Conservation (phyloP, 2,329 filamentous ascomycete species). For the Chaetothyriales sp. region DNA sequence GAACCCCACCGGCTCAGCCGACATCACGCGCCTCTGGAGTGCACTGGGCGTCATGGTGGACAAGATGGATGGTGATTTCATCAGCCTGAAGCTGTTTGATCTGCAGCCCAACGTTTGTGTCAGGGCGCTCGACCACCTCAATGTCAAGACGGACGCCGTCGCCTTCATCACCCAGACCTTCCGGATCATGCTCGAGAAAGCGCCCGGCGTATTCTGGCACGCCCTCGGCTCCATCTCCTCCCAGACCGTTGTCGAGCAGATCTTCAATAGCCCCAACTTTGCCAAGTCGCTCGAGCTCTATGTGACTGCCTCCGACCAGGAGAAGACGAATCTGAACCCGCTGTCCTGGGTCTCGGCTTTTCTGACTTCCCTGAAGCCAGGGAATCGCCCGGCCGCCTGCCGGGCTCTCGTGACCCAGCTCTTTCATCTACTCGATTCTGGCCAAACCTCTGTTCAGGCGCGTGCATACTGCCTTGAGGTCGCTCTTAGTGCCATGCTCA, state of each 20-base stretch:
- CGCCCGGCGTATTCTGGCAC: constrained; percentile 73
- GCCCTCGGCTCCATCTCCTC: constrained; percentile 70
- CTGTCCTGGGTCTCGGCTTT: constrained; percentile 69
- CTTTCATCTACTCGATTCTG: constrained; percentile 43
- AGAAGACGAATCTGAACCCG: constrained; percentile 30
- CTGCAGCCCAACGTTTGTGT: constrained; percentile 58
- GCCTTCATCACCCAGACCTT: constrained; percentile 58
- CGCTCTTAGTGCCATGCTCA: constrained; percentile 32
- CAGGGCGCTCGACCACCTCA: constrained; percentile 52
- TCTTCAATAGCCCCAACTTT: constrained; percentile 61
- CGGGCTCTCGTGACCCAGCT: constrained; percentile 65
- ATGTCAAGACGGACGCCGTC: constrained; percentile 48
- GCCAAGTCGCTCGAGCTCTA: constrained; percentile 35
- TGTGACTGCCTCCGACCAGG: constrained; percentile 2
- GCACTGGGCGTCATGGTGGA: constrained; percentile 62
- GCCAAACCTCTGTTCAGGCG: constrained; percentile 27
- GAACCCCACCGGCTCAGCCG: constrained; percentile 41
- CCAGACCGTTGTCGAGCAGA: constrained; percentile 66
- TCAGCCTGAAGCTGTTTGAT: constrained; percentile 63
- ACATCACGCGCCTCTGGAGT: constrained; percentile 65
- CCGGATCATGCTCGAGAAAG: constrained; percentile 57
- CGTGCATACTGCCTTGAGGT: constrained; percentile 34
- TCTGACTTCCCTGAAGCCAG: constrained; percentile 60
- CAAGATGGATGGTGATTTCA: constrained; percentile 57
- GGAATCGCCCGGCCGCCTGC: constrained; percentile 66